A percentile compares a stretch with the other conserved stretches of the same genome.
Evolutionary conservation across 2,329 filamentous ascomycete genomes (phyloP).

Genomic region (Fusarium sp.): DNA sequence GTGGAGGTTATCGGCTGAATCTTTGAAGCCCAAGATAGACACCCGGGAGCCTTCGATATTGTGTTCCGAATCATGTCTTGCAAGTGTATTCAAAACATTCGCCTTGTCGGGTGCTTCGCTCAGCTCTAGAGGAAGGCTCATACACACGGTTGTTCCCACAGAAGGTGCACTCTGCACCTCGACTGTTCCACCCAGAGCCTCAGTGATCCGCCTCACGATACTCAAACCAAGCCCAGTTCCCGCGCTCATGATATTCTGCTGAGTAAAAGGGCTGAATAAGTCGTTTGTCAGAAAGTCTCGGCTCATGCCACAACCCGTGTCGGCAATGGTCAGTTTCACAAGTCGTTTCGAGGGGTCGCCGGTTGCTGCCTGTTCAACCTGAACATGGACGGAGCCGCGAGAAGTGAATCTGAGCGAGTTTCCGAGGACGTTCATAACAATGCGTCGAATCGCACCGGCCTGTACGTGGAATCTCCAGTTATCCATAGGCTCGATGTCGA

Average conservation of each 20-base stretch:
- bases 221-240: conserved; percentile 1
- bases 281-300: not conserved
- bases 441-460: not conserved
- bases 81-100: too few relatives aligned
- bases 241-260: not conserved
- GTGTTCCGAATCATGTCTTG: not conserved
- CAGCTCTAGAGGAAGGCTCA: not conserved
- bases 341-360: not conserved
- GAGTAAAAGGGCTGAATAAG: conserved; percentile 2
- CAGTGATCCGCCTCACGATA: not conserved
- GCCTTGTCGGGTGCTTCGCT: not conserved
- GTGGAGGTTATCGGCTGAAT: fast-evolving
- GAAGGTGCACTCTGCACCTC: not conserved
- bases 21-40: not conserved
- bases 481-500: not conserved
- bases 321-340: not conserved
- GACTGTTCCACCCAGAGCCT: not conserved
- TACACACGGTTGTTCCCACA: not conserved
- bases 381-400: not conserved
- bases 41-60: fast-evolving
- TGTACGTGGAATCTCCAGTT: not conserved
- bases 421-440: not conserved
- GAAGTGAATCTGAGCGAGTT: not conserved
- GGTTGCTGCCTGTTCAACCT: not conserved
- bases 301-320: conserved; percentile 5